A percentile compares a stretch with the other conserved stretches of the same genome.
Evolutionary conservation across 2,329 filamentous ascomycete species (phyloP).

Genomic region (Trichoderma koningii): DNA sequence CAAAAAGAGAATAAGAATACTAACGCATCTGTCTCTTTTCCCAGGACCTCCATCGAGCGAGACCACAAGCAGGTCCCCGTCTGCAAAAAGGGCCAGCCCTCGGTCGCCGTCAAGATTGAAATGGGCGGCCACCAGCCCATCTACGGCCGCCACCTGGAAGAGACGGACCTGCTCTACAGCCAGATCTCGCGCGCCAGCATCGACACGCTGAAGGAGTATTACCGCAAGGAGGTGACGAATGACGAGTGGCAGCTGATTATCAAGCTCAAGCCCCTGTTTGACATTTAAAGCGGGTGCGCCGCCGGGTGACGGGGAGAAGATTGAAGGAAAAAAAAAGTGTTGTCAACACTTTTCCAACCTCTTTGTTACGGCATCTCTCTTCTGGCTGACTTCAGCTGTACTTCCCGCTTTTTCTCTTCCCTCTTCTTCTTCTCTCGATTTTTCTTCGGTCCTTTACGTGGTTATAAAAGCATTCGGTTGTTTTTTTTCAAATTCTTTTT

Average conservation of each 20-base stretch:
- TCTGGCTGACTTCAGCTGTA: neutral
- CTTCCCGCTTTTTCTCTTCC: neutral
- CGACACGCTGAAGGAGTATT: conserved; percentile 94
- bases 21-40: too few relatives aligned
- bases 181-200: conserved; percentile 85
- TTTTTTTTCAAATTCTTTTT: neutral
- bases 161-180: conserved; percentile 85
- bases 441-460: neutral
- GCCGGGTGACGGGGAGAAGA: neutral
- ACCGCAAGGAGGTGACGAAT: conserved; percentile 80
- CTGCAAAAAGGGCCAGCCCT: conserved; percentile 96
- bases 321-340: neutral
- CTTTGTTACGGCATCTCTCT: neutral
- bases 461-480: conserved; percentile 12
- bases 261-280: conserved; percentile 93
- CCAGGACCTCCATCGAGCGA: conserved; percentile 89
- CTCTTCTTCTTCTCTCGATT: neutral
- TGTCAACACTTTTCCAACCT: neutral
- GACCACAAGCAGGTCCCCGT: conserved; percentile 93
- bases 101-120: conserved; percentile 97
- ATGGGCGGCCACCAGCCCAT: conserved; percentile 86
- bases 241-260: conserved; percentile 95
- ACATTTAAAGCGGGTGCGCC: conserved; percentile 56
- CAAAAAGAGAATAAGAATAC: too few relatives aligned
- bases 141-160: conserved; percentile 94